Evolutionary conservation across 352 stramenopile species (phyloP), one percentile per base, ranked within the genome.

Genomic region (Thraustochytrium striatum): DNA sequence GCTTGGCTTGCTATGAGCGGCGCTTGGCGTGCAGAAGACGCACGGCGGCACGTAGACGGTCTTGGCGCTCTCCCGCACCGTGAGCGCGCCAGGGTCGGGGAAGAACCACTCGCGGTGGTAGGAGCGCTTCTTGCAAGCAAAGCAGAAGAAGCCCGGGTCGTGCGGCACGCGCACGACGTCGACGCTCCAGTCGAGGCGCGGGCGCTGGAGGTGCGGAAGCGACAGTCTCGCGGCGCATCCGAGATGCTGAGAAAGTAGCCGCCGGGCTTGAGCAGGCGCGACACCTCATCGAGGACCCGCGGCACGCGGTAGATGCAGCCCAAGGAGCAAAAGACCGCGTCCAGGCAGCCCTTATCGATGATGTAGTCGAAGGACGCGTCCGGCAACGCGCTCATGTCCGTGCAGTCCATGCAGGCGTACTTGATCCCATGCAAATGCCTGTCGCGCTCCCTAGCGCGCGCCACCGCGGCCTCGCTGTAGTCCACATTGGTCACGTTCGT

Each of bases 41-140:
- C n/a, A n/a, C n/a, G 47, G 47, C 25, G 47, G 47, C 16, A 21
- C 16, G 47, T 55, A 55, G 16, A 25, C 16, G 16, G 16, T 16
- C 47, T 55, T 25, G 47, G 47, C 16, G 47, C 25, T 25, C 25
- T 55, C 47, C 47, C 25, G 16, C 16, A 55, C 25, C 47, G 16
- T 61, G 8, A 62, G 44, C 21, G 65, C 65, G 52, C 65, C 65
- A 9, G 44, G 1, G 50, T 58, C 52, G 0, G 65, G 52, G 25
- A 75, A 75, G 36, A 75, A 75, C 65, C 65, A 75, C 11, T 75
- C 65, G 32, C 8, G 35, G 32, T 75, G 65, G 52, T 44, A 75
- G 32, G 32, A 47, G 8, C 65, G 44, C 50, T 75, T 75, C 30
- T 58, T 25, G 39, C 65, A 75, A 11, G 65, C 65, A 41, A 68